Evolutionary conservation across 2,329 filamentous ascomycete species (phyloP).

Genomic region (Fonsecaea monophora): DNA sequence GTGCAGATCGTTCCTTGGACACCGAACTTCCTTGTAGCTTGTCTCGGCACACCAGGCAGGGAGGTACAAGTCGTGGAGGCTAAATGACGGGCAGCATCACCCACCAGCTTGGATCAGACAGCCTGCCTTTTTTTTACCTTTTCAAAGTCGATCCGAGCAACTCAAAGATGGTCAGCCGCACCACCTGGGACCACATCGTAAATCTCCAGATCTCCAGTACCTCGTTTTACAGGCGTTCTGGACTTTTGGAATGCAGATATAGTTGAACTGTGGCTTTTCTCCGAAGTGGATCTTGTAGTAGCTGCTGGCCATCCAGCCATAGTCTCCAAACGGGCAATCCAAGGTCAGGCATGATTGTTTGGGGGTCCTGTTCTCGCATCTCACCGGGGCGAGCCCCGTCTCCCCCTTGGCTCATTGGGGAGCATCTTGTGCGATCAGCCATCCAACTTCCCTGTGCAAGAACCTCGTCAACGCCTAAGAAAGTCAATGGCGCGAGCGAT

Average conservation of each 20-base stretch:
- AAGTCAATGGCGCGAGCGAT: slow-evolving; percentile 21
- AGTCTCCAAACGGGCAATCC: slow-evolving; percentile 4
- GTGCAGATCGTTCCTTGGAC: slow-evolving; percentile 29
- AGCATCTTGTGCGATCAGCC: slow-evolving; percentile 17
- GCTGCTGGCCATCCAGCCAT: slow-evolving; percentile 1
- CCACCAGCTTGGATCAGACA: neutral
- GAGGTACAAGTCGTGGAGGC: slow-evolving; percentile 6
- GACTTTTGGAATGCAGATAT: slow-evolving; percentile 13
- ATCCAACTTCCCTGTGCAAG: slow-evolving; percentile 13
- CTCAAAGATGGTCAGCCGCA: slow-evolving; percentile 17
- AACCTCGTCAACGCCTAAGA: slow-evolving; percentile 7
- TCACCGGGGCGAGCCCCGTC: neutral
- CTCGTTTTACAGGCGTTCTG: slow-evolving; percentile 22
- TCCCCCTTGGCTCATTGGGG: slow-evolving; percentile 19
- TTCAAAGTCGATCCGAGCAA: slow-evolving; percentile 6
- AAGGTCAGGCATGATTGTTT: neutral
- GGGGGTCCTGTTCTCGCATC: neutral
- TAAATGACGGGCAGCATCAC: slow-evolving; percentile 16
- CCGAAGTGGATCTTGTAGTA: slow-evolving; percentile 1
- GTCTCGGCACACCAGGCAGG: slow-evolving; percentile 20
- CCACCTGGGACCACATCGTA: neutral
- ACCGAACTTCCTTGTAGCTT: slow-evolving; percentile 7
- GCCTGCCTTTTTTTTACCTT: slow-evolving; percentile 7
- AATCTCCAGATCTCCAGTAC: slow-evolving; percentile 15
- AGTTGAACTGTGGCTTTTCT: slow-evolving; percentile 6